Evolutionary conservation across 2,329 filamentous ascomycete species (phyloP), one percentile per base, ranked within the genome.

Genomic region (Trichoderma aggressivum): DNA sequence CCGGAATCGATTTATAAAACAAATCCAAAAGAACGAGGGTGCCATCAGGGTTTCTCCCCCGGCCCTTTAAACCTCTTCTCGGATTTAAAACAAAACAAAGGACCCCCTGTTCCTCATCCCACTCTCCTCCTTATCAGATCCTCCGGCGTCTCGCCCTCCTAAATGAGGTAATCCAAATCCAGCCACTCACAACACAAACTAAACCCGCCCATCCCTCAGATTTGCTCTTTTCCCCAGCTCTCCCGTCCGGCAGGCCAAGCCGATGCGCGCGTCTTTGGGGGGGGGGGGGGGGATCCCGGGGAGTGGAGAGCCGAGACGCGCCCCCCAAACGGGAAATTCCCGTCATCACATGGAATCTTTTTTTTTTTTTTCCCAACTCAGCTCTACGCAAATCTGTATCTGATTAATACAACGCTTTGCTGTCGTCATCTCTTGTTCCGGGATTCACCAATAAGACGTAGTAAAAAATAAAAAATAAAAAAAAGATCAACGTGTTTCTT

Each of bases 261-360:
- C 47, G 62, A 55, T 55, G 43, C 39, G 39, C 7, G 28, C 30
- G 64, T 21, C 60, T n/a, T 28, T 28, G 26, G 24, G n/a, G n/a
- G n/a, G n/a, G n/a, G n/a, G n/a, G n/a, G n/a, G n/a, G n/a, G n/a
- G 26, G 26, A 28, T 30, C 39, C 39, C 24, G 53, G 32, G n/a
- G 53, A 12, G 55, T 32, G 55, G 64, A 67, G 34, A n/a, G 26
- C 36, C 16, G 24, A 12, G n/a, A n/a, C n/a, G n/a, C 32, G 26
- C 50, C 55, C 36, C 64, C 36, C 12, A 60, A 68, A 59, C 16
- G 55, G 55, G 64, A 59, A 68, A 68, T 68, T 68, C 36, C 64
- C 53, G 64, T 68, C 64, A 68, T 68, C 64, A 58, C 12, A 32
- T 60, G 14, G n/a, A 50, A 55, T 65, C 62, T 32, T n/a, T 63